Percentiles rank a stretch among this genome's conserved stretches.
phyloP scores from a whole-genome alignment of 768 basidiomycete species.

The Mycena albidolilacea region DNA sequence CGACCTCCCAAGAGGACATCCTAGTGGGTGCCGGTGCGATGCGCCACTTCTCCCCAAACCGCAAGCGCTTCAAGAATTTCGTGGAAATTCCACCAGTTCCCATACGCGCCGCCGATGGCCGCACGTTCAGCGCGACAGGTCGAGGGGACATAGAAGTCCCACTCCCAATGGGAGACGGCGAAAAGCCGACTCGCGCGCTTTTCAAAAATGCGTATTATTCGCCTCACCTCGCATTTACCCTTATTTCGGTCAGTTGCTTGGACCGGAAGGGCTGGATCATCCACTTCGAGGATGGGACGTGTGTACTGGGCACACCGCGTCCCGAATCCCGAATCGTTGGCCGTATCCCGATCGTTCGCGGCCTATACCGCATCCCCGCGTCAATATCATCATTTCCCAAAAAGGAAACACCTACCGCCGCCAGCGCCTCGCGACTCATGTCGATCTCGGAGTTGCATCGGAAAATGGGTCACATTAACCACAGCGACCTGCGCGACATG shows the following conservation, averaged over 20 bases:
- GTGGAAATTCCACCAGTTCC: conserved; percentile 16
- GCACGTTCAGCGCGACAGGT: conserved; percentile 25
- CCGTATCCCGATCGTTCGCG: conserved; percentile 41
- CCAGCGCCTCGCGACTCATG: conserved; percentile 5
- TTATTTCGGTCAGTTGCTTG: conserved; percentile 8
- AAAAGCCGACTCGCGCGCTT: conserved; percentile 8
- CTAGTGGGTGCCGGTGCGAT: conserved; percentile 25
- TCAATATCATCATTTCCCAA: conserved; percentile 6
- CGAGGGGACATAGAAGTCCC: conserved; percentile 3
- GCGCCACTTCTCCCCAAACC: conserved; percentile 29
- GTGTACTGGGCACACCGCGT: conserved; percentile 16
- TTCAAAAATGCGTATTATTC: conserved; percentile 20
- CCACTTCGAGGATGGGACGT: conserved; percentile 26
- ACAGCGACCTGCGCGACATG: conserved; percentile 45
- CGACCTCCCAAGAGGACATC: conserved; percentile 15
- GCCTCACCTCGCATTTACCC: conserved; percentile 19
- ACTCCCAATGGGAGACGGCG: conserved; percentile 24
- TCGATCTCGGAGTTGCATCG: neutral
- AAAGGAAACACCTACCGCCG: conserved; percentile 21
- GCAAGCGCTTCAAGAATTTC: conserved; percentile 18
- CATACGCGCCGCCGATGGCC: conserved; percentile 19
- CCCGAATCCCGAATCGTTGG: conserved; percentile 37
- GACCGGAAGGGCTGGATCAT: conserved; percentile 18
- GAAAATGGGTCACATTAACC: conserved; percentile 53
- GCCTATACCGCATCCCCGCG: conserved; percentile 45